phyloP scores from a whole-genome alignment of 306 rosid species.

The Alnus rubra region DNA sequence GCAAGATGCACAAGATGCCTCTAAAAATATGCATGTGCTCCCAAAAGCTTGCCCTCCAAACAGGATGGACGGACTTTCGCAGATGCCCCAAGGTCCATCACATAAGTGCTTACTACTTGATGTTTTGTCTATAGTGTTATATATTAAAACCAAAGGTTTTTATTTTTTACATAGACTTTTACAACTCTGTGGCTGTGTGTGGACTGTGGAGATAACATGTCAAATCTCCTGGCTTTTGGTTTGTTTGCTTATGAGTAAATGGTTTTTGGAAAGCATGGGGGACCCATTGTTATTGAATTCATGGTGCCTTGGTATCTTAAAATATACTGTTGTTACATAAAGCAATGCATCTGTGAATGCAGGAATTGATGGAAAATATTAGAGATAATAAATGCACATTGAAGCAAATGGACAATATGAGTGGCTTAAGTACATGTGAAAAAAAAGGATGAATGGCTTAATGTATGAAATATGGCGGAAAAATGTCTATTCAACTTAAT shows the following conservation, averaged over 20 bases:
- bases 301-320: background rate
- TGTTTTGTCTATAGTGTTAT: background rate
- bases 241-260: background rate
- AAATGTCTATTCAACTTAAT: background rate
- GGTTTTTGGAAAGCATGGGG: background rate
- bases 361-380: background rate
- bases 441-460: background rate
- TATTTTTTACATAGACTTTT: background rate
- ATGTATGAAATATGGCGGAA: background rate
- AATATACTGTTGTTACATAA: background rate
- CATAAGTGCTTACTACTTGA: constrained; percentile 14
- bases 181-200: background rate
- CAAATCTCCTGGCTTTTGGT: background rate
- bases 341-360: background rate
- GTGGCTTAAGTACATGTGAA: background rate
- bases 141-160: background rate
- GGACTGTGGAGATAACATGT: background rate
- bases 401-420: background rate
- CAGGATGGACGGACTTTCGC: constrained; percentile 44
- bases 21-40: constrained; percentile 29
- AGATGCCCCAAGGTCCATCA: constrained; percentile 39
- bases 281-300: background rate
- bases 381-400: background rate
- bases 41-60: constrained; percentile 37
- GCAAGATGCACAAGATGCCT: constrained; percentile 44